A percentile compares a stretch with the other conserved stretches of the same genome.
phyloP scores from a whole-genome alignment of 1,139 yeast species.

The Petasospora fabianii region DNA sequence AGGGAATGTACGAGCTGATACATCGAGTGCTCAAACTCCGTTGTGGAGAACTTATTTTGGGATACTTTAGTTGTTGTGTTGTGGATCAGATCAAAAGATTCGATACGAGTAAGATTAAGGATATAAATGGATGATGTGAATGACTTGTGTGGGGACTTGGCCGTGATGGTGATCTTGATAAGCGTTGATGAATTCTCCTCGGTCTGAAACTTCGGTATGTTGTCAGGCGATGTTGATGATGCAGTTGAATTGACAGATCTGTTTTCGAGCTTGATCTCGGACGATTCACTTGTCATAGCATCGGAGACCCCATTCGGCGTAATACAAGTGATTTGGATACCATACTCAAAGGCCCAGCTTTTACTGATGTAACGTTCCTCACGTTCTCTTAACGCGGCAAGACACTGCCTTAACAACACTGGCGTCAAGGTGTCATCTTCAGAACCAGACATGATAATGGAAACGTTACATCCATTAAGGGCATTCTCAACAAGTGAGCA shows the following conservation, averaged over 20 bases:
- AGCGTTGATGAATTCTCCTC: slow-evolving; percentile 13
- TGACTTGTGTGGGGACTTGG: slow-evolving; percentile 6
- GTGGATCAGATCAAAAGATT: slow-evolving; percentile 15
- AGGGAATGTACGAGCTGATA: slow-evolving; percentile 26
- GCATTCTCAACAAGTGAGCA: slow-evolving; percentile 17
- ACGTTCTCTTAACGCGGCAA: slow-evolving; percentile 7
- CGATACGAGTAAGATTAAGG: slow-evolving; percentile 16
- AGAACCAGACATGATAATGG: slow-evolving; percentile 13
- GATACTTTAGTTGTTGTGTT: slow-evolving; percentile 13
- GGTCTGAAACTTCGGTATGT: neutral
- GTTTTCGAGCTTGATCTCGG: slow-evolving; percentile 13
- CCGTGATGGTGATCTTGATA: slow-evolving; percentile 13
- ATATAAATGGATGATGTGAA: slow-evolving; percentile 13
- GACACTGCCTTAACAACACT: slow-evolving; percentile 7
- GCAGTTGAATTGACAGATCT: slow-evolving; percentile 11
- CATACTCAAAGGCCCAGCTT: slow-evolving; percentile 14
- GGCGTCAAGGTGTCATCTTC: slow-evolving; percentile 5
- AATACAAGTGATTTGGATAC: slow-evolving; percentile 15
- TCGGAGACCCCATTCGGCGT: slow-evolving; percentile 15
- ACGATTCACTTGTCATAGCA: neutral
- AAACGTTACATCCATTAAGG: slow-evolving; percentile 21
- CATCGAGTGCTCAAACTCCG: slow-evolving; percentile 19
- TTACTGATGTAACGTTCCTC: slow-evolving; percentile 13
- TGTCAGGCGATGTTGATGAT: neutral
- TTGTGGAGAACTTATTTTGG: slow-evolving; percentile 11